Evolutionary conservation across 1,284 basidiomycete genomes (phyloP), one percentile per base, ranked within the genome.

Genomic region (Phlebopus sp.): DNA sequence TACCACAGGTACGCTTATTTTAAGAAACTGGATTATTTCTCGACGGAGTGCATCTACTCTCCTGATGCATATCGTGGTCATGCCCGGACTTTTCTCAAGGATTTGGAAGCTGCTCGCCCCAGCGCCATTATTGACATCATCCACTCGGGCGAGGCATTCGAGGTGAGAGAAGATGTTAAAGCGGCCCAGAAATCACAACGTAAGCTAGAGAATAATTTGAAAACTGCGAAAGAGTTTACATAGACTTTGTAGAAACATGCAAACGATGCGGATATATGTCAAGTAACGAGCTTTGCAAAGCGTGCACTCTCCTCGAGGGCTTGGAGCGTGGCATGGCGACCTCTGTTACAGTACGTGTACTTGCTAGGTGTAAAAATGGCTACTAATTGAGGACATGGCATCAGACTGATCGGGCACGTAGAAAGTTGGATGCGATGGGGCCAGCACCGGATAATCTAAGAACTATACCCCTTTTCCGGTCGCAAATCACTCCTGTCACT

Each of bases 31-130:
- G 95, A 97, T 62, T 99, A 99, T 69, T 98, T 98, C 69, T 97
- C 94, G 1, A 99, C 97, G 4, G 96, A 99, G 66, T 99, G 96
- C 67, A 98, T 98, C 60, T 99, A 99, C 69, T 97, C 94, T 3
- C 97, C 97, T 4, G 92, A 95, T 58, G 97, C 96, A 2, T 99
- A 99, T 66, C 86, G 96, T 15, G 97, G 97, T 0, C 94, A 98
- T 64, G 95, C 97, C 0, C 78, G 96, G 37, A 84, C 84, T 0
- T 97, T 98, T 60, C 79, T 99, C 37, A 99, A 99, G 68, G 93
- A 98, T 56, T 78, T 99, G 13, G 96, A 99, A 71, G 89, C 88
- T 0, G 86, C 95, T 30, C 79, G 96, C 15, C 94, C 97, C 0
- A 92, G 88, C 58, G 90, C 92, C 2, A 97, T 99, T 55, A 91